These are phyloP conservation scores for Aspergillus sp. DNA, from an alignment of 2,329 filamentous ascomycete species.

Conservation along the genomic window DNA sequence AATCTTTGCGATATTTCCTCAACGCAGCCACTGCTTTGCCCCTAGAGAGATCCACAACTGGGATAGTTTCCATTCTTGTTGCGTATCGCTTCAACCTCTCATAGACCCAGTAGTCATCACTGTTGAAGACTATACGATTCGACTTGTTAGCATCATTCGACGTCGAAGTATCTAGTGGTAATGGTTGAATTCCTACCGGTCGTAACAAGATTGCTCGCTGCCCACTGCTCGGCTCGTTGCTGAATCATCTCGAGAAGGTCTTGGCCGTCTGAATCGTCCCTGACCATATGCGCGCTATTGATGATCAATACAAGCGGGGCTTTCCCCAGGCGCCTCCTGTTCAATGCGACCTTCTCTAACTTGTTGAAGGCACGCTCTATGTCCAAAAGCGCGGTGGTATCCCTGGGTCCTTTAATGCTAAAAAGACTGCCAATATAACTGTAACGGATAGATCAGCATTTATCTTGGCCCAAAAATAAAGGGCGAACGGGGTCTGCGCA, in stretches of 20 bases:
- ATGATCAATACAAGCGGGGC: conserved; percentile 86
- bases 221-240: conserved; percentile 95
- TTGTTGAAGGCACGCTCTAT: conserved; percentile 98
- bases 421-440: conserved; percentile 84
- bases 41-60: conserved; percentile 80
- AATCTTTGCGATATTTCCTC: conserved; percentile 74
- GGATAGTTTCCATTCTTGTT: conserved; percentile 90
- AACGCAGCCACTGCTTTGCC: conserved; percentile 74
- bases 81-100: conserved; percentile 89
- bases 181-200: conserved; percentile 41
- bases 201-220: conserved; percentile 84
- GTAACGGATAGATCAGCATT: conserved; percentile 13
- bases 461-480: not conserved
- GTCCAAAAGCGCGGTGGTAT: conserved; percentile 87
- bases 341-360: conserved; percentile 87
- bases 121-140: conserved; percentile 73
- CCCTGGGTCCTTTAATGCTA: conserved; percentile 86
- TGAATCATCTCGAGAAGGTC: conserved; percentile 93
- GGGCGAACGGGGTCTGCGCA: conserved; percentile 48
- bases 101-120: conserved; percentile 98
- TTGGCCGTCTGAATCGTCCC: conserved; percentile 89
- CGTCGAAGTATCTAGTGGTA: not conserved
- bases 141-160: not conserved
- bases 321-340: conserved; percentile 57
- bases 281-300: conserved; percentile 87